Conservation (phyloP, 352 stramenopile genomes). For the Sclerospora graminicola region DNA sequence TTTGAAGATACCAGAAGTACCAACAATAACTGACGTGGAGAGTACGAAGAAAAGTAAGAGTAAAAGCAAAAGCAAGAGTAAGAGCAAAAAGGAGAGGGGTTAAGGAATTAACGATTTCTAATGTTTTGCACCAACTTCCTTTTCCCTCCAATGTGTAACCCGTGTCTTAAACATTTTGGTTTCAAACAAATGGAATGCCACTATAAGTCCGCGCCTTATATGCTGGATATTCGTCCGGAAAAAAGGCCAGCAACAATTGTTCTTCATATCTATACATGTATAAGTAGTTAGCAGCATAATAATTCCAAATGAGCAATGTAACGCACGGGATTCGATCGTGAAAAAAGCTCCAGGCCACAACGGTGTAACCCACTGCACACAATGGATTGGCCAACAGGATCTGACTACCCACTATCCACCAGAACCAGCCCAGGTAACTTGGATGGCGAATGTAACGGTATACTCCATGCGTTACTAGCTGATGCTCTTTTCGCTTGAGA, state of each 20-base stretch:
- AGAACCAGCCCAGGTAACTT: conserved; percentile 95
- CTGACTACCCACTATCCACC: conserved; percentile 93
- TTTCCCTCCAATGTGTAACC: conserved; percentile 1
- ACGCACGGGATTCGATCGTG: conserved; percentile 87
- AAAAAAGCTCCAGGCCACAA: conserved; percentile 93
- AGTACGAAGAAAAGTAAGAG: no score
- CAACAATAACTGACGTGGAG: background rate
- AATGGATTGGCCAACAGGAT: conserved; percentile 89
- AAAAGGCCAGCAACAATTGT: conserved; percentile 82
- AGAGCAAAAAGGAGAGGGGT: conserved; percentile 33
- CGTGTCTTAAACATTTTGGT: background rate
- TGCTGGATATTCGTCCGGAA: conserved; percentile 86
- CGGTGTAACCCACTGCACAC: conserved; percentile 75
- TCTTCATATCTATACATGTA: conserved; percentile 80
- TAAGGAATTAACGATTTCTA: conserved; percentile 18
- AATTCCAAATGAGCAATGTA: background rate
- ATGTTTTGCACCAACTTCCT: background rate
- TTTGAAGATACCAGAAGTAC: conserved; percentile 24
- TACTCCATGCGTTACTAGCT: conserved; percentile 88
- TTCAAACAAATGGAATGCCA: conserved; percentile 87
- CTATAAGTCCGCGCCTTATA: conserved; percentile 86
- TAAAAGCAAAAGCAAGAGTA: conserved; percentile 9
- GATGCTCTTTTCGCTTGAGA: conserved; percentile 88
- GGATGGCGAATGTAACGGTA: conserved; percentile 91
- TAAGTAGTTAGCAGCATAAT: no score